Evolutionary conservation across 2,329 filamentous ascomycete species (phyloP).

Genomic region (Pseudogymnoascus sp.): DNA sequence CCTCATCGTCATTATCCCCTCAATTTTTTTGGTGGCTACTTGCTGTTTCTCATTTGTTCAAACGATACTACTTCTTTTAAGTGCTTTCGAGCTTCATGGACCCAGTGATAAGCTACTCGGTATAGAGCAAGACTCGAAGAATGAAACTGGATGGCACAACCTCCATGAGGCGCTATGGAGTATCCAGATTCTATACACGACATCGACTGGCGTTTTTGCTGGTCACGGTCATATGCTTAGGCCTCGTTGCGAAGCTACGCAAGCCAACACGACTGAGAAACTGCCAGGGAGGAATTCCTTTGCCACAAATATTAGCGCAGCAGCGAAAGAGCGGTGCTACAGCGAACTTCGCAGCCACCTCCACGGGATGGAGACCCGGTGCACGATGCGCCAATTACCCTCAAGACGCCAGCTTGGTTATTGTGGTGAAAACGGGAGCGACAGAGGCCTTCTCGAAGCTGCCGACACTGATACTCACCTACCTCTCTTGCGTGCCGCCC

Average conservation of each 20-base stretch:
- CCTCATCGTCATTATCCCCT: not conserved
- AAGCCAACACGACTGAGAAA: not conserved
- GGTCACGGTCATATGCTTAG: not conserved
- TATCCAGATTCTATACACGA: not conserved
- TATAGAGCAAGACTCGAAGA: not conserved
- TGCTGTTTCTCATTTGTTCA: not conserved
- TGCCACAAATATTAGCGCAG: not conserved
- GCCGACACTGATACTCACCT: conserved; percentile 46
- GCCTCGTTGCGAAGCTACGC: not conserved
- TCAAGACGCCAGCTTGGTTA: conserved; percentile 25
- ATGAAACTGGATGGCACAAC: not conserved
- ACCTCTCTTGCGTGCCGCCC: conserved; percentile 39
- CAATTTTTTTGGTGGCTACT: not conserved
- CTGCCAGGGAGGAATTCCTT: not conserved
- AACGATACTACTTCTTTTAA: not conserved
- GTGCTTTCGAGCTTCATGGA: not conserved
- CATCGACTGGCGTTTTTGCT: not conserved
- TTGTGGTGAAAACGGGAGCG: conserved; percentile 51
- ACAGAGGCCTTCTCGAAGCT: conserved; percentile 44
- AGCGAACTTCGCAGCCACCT: not conserved
- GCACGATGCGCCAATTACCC: not conserved
- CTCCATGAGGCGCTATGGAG: not conserved
- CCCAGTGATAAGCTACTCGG: not conserved
- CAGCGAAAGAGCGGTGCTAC: not conserved
- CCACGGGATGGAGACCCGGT: not conserved